A percentile compares a stretch with the other conserved stretches of the same genome.
Evolutionary conservation across 805 yeast genomes (phyloP).

Genomic region (Brettanomyces nanus): DNA sequence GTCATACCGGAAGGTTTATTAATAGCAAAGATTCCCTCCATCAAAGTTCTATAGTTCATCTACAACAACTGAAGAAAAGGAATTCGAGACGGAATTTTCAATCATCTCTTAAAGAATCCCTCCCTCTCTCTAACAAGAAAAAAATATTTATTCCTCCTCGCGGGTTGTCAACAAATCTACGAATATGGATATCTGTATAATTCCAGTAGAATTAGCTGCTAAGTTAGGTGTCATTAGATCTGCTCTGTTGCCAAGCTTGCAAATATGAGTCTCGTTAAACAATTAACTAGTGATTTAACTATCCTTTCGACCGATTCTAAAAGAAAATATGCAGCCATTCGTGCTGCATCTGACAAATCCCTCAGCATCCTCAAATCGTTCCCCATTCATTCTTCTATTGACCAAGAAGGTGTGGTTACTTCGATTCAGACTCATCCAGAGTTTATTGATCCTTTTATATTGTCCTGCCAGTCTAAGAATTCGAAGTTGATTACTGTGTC

Average conservation of each 20-base stretch:
- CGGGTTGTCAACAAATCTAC: too few species aligned
- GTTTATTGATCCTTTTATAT: constrained; percentile 59
- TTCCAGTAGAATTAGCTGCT: too few species aligned
- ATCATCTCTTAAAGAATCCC: neutral
- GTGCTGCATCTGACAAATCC: constrained; percentile 46
- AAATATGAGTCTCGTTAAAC: constrained; percentile 41
- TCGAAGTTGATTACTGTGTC: constrained; percentile 67
- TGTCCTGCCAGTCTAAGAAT: constrained; percentile 68
- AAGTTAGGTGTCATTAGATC: too few species aligned
- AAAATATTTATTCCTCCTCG: neutral
- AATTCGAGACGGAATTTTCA: too few species aligned
- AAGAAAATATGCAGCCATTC: constrained; percentile 63
- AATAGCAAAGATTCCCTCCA: constrained; percentile 93
- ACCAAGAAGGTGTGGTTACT: neutral
- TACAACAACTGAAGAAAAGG: neutral
- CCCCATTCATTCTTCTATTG: neutral
- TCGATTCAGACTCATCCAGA: constrained; percentile 37
- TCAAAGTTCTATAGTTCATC: constrained; percentile 17
- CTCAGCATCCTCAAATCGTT: constrained; percentile 24
- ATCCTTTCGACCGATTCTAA: constrained; percentile 60
- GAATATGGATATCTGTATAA: too few species aligned
- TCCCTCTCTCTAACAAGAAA: neutral
- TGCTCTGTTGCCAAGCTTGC: too few species aligned
- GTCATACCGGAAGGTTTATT: constrained; percentile 83
- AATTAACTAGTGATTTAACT: constrained; percentile 49